Evolutionary conservation across 2,329 filamentous ascomycete species (phyloP).

Genomic region (Aspergillus fijiensis): DNA sequence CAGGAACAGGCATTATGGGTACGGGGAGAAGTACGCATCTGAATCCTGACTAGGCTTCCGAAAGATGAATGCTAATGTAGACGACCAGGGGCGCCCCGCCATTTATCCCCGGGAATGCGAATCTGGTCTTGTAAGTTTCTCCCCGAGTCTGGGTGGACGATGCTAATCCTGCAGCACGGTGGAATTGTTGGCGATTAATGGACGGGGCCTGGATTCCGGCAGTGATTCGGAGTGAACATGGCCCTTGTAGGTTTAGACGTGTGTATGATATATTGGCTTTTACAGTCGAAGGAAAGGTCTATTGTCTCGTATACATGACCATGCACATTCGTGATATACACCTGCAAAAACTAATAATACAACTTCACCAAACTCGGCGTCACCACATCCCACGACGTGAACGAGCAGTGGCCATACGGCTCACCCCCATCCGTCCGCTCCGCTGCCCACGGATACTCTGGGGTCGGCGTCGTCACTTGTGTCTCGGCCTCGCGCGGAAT

Average conservation of each 20-base stretch:
- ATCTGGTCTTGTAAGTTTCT: constrained; percentile 20
- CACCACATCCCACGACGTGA: background rate
- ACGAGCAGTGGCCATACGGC: background rate
- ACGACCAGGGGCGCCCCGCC: constrained; percentile 16
- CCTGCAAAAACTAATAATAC: background rate
- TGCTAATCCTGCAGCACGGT: background rate
- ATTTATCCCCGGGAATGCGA: constrained; percentile 21
- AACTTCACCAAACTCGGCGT: background rate
- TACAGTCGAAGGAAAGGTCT: no score
- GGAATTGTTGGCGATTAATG: constrained; percentile 13
- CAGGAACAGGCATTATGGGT: constrained; percentile 16
- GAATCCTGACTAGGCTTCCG: background rate
- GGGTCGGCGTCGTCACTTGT: background rate
- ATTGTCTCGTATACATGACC: no score
- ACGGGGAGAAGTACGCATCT: constrained; percentile 14
- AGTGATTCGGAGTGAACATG: constrained; percentile 5
- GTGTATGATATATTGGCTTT: background rate
- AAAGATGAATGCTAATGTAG: background rate
- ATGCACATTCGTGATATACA: background rate
- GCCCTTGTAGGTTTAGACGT: background rate
- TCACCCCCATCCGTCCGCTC: background rate
- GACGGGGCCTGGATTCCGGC: constrained; percentile 2
- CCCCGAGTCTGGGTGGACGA: no score
- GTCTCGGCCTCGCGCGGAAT: background rate
- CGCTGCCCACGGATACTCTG: background rate